Base-by-base conservation (phyloP, 768 basidiomycete genomes). In the Naematelia encephala region DNA sequence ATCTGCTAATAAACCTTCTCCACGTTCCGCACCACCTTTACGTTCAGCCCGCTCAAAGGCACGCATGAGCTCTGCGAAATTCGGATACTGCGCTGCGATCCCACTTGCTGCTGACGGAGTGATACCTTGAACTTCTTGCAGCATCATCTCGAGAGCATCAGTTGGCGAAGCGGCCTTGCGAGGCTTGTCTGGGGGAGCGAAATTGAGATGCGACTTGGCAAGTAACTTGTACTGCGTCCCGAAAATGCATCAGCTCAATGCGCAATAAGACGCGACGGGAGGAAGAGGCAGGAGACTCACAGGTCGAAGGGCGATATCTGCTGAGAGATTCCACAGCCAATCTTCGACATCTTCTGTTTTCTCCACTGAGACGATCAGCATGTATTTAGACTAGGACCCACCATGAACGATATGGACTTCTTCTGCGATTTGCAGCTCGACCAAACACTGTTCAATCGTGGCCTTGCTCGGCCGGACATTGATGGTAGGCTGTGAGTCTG, bases 121-220 rank as follows among this genome's bases (percentile, higher is more conserved):
- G 29, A 78, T 69, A 0, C 72, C 68, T 30, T 69, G 68, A 11
- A 78, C 67, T 49, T 75, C 69, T 58, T 75, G 67, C 8, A 78
- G 66, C 73, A 77, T 76, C 28, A 76, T 61, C 55, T 74, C 64
- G 54, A 75, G 68, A 0, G 69, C 64, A 26, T 73, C 67, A 3
- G 47, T 54, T 0, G 66, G 66, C 0, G 57, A 56, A 13, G 60
- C 26, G 19, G 59, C 64, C 49, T 76, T 76, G 26, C 56, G 57
- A 23, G 64, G 42, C 13, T 56, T 57, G 49, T 72, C 69, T 28
- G 65, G 54, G 4, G 73, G 65, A 30, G 66, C 66, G 56, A 77
- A 74, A 49, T 66, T 63, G 26, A 77, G 69, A 52, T 78, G 77
- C 0, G 72, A 68, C 47, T 75, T 73, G 16, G 69, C 60, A 25